A percentile compares a stretch with the other conserved stretches of the same genome.
phyloP scores from a whole-genome alignment of 2,329 filamentous ascomycete genomes.

The Stachybotrys chartarum region DNA sequence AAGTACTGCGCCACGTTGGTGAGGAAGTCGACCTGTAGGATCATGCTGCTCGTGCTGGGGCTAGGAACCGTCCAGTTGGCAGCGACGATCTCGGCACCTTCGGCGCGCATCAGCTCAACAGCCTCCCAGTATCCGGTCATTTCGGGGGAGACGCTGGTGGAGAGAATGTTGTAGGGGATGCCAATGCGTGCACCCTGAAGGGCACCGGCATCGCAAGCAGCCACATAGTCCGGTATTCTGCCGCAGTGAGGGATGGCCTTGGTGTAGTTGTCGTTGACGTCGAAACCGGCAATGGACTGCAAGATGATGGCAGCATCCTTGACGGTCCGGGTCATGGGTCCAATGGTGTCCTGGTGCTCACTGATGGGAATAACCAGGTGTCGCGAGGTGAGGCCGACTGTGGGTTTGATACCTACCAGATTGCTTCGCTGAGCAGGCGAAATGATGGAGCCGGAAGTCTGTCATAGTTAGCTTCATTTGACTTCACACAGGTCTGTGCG shows the following conservation, averaged over 20 bases:
- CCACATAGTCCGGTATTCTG: conserved; percentile 51
- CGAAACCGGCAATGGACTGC: conserved; percentile 54
- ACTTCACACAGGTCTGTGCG: not conserved
- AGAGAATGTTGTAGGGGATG: conserved; percentile 50
- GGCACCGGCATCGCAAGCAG: conserved; percentile 45
- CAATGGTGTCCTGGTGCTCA: conserved; percentile 55
- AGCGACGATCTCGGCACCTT: conserved; percentile 52
- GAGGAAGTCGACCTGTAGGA: conserved; percentile 51
- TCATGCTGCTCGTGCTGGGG: conserved; percentile 31
- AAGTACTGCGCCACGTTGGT: conserved; percentile 34
- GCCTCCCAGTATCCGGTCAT: conserved; percentile 40
- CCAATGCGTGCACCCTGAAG: conserved; percentile 55
- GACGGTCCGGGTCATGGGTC: conserved; percentile 55
- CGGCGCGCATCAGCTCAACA: conserved; percentile 40
- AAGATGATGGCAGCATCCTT: conserved; percentile 55
- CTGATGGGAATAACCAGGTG: conserved; percentile 59
- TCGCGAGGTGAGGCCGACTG: conserved; percentile 56
- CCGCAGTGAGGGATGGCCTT: conserved; percentile 49
- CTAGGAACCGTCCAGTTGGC: not conserved
- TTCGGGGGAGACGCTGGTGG: not conserved
- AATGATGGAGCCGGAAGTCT: conserved; percentile 57
- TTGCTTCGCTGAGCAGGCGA: conserved; percentile 46
- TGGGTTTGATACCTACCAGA: conserved; percentile 61
- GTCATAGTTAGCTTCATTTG: not conserved
- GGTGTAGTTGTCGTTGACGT: conserved; percentile 55